Conservation (phyloP, 225 moss, liverwort and hornwort genomes). For the Polytrichum commune region DNA sequence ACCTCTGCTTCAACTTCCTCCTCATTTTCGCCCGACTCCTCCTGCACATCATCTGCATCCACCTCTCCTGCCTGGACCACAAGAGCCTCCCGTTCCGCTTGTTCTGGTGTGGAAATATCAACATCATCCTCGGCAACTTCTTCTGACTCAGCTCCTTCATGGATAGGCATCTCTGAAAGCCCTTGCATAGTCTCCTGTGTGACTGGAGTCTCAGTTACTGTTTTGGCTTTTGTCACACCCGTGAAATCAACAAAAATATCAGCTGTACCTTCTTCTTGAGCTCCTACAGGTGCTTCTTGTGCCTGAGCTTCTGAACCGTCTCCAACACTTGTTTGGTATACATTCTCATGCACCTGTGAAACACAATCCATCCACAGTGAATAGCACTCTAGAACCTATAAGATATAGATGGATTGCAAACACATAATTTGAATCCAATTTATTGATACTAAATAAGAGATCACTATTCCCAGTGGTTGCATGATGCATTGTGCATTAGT, state of each 20-base stretch:
- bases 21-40: slow-evolving; percentile 32
- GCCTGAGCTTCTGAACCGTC: slow-evolving; percentile 28
- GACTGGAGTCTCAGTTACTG: slow-evolving; percentile 31
- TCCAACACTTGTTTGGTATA: slow-evolving; percentile 11
- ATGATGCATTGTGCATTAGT: not conserved
- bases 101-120: slow-evolving; percentile 16
- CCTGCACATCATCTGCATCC: slow-evolving; percentile 31
- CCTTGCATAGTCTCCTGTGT: slow-evolving; percentile 33
- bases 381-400: too few relatives aligned
- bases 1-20: slow-evolving; percentile 43
- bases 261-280: slow-evolving; percentile 13
- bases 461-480: not conserved
- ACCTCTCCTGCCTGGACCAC: slow-evolving; percentile 21
- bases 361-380: not conserved
- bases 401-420: not conserved
- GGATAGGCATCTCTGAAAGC: not conserved
- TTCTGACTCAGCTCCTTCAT: not conserved
- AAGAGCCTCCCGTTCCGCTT: slow-evolving; percentile 20
- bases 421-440: not conserved
- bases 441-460: not conserved
- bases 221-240: slow-evolving; percentile 1
- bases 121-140: slow-evolving; percentile 11
- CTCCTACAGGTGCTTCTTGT: slow-evolving; percentile 12
- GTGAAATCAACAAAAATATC: slow-evolving; percentile 4
- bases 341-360: slow-evolving; percentile 25